Evolutionary conservation across 2,329 filamentous ascomycete genomes (phyloP).

Genomic region (Myriosclerotinia duriaeana): DNA sequence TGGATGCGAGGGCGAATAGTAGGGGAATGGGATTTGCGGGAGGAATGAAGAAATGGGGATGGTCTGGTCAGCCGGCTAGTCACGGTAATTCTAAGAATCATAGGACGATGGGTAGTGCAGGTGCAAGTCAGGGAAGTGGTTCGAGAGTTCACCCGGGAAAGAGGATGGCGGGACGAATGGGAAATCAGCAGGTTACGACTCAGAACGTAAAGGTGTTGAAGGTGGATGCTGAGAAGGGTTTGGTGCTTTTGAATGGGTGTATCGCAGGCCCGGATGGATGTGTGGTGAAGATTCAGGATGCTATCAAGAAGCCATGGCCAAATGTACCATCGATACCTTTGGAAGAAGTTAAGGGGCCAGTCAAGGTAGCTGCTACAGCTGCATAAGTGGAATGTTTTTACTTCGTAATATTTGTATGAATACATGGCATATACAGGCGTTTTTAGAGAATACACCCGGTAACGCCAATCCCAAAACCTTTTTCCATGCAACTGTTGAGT

Average conservation of each 20-base stretch:
- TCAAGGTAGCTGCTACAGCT: conserved; percentile 32
- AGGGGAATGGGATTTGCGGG: conserved; percentile 92
- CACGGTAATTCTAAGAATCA: conserved; percentile 97
- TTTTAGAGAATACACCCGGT: conserved; percentile 33
- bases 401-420: conserved; percentile 37
- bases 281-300: conserved; percentile 82
- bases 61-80: conserved; percentile 80
- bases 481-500: conserved; percentile 24
- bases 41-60: conserved; percentile 97
- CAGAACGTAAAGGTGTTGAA: conserved; percentile 89
- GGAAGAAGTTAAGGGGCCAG: conserved; percentile 50
- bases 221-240: conserved; percentile 81
- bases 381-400: conserved; percentile 32
- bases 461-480: conserved; percentile 22
- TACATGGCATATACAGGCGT: conserved; percentile 35
- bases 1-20: conserved; percentile 77
- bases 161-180: conserved; percentile 98
- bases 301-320: conserved; percentile 81
- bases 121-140: conserved; percentile 87
- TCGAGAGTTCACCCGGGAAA: conserved; percentile 92
- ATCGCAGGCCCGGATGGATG: conserved; percentile 87
- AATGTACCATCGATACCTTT: conserved; percentile 46
- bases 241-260: conserved; percentile 82
- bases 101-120: conserved; percentile 84
- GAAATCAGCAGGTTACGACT: conserved; percentile 80